A percentile compares a stretch with the other conserved stretches of the same genome.
Conservation (phyloP, 257 asterid genomes). For the Solanum sejunctum region DNA sequence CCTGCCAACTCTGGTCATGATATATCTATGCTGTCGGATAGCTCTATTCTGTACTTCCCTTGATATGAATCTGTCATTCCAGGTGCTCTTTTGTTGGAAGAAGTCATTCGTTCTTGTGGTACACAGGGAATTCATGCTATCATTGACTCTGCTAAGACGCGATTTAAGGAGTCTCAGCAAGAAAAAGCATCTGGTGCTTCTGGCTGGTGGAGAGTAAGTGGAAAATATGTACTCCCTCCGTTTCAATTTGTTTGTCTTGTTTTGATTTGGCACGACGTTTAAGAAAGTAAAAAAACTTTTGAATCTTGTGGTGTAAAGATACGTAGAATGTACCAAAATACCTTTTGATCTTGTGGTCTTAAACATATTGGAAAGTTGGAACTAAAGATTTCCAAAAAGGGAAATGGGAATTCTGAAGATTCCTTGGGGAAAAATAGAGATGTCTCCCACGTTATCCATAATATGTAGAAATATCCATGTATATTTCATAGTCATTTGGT, state of each 20-base stretch:
- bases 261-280: background rate
- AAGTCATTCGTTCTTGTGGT: slow-evolving; percentile 53
- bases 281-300: background rate
- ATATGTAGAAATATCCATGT: too few relatives aligned
- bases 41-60: background rate
- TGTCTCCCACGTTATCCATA: too few relatives aligned
- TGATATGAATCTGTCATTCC: slow-evolving; percentile 8
- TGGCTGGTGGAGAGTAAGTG: slow-evolving; percentile 97
- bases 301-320: background rate
- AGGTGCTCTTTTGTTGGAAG: slow-evolving; percentile 87
- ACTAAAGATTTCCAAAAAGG: background rate
- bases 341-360: background rate
- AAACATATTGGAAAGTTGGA: background rate
- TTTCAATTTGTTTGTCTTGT: background rate
- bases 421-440: too few relatives aligned
- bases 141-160: slow-evolving; percentile 60
- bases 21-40: background rate
- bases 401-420: background rate
- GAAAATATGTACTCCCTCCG: background rate
- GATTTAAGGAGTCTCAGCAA: slow-evolving; percentile 73
- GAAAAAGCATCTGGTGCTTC: slow-evolving; percentile 58
- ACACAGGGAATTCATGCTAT: slow-evolving; percentile 71
- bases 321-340: background rate
- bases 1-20: background rate
- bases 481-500: too few relatives aligned